Evolutionary conservation across 129 eudicot genomes (phyloP), one percentile per base, ranked within the genome.

Genomic region (Solidago caesia): DNA sequence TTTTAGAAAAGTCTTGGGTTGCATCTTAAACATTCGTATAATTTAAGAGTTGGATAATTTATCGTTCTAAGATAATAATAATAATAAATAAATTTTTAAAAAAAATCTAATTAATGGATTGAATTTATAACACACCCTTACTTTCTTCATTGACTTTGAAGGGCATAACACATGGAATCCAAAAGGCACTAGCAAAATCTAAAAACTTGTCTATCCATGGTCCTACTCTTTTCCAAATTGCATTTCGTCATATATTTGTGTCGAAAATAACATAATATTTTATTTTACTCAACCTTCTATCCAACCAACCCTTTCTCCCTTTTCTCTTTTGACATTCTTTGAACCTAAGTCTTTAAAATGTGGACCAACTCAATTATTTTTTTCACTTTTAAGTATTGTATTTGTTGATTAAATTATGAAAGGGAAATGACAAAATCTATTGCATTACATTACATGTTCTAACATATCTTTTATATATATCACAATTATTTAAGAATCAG

Each of bases 161-260:
- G 72, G 15, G 51, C 64, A 75, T 52, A 65, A 27, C 72, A 75
- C 64, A 75, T 75, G 55, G 79, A 64, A 65, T 64, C 66, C 70
- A 53, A 55, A 75, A 75, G 79, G 72, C 29, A 21, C 10, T 72
- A 59, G 55, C 56, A 45, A 59, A 44, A 53, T 13, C 44, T 56
- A 15, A 53, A 29, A 66, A 43, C 57, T 65, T 66, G 56, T 42
- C 41, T 75, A 58, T 53, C 57, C 8, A 43, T 64, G 79, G 79
- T 43, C 73, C 79, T 66, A 75, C 73, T 75, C 57, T 53, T 74
- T 43, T 55, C 66, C 66, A 53, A 63, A 48, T 62, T 51, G 51
- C 52, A 60, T 44, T 58, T 0, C 39, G 3, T 33, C 39, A 33
- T 33, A 45, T 61, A 45, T 61, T 47, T 74, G 47, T 63, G 57